These are phyloP conservation scores for Candida jianshihensis DNA, from an alignment of 805 yeast genomes.

Conservation along the genomic window DNA sequence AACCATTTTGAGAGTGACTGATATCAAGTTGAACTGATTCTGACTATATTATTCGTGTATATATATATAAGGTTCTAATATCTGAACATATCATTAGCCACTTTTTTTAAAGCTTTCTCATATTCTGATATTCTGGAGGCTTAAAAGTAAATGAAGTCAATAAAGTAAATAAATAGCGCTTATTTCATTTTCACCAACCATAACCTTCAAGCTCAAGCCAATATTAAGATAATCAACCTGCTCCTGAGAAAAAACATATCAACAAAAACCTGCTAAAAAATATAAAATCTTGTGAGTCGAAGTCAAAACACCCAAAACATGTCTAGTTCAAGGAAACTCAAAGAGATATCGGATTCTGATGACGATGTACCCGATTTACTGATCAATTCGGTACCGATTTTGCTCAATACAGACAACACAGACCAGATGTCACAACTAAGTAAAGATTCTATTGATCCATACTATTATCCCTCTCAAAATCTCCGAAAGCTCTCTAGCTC, in stretches of 20 bases:
- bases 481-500: conserved; percentile 12
- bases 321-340: too few species aligned
- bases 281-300: too few species aligned
- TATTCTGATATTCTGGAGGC: too few species aligned
- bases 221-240: too few species aligned
- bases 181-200: too few species aligned
- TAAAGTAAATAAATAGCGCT: too few species aligned
- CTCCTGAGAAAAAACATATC: too few species aligned
- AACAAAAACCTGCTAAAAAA: too few species aligned
- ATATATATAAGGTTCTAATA: not conserved
- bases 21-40: conserved; percentile 44
- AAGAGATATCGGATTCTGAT: conserved; percentile 9
- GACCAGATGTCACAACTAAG: conserved; percentile 5
- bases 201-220: too few species aligned
- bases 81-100: not conserved
- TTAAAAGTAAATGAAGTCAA: too few species aligned
- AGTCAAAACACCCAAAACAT: too few species aligned
- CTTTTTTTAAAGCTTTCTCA: too few species aligned
- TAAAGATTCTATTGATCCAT: conserved; percentile 11
- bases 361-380: conserved; percentile 17
- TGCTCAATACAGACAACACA: conserved; percentile 8
- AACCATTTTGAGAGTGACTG: conserved; percentile 72
- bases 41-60: not conserved
- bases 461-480: conserved; percentile 8
- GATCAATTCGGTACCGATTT: conserved; percentile 11